Base-by-base conservation (phyloP, 2,329 filamentous ascomycete species). In the Fusarium aywerte region DNA sequence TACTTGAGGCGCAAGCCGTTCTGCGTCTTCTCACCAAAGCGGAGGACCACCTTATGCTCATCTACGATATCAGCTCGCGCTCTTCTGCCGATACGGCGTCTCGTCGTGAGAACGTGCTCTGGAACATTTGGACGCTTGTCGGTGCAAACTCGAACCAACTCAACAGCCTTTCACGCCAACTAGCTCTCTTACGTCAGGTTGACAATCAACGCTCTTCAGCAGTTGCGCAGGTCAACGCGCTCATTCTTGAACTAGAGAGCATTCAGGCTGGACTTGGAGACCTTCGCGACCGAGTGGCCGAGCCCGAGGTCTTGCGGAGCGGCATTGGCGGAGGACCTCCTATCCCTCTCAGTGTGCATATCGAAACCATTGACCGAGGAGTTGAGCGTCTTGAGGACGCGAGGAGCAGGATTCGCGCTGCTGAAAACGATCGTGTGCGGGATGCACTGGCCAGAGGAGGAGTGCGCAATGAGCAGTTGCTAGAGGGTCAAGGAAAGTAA, bases 241-340 rank as follows among this genome's bases (percentile, higher is more conserved):
- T 93, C 1, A 81, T 96, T 16, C 79, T 92, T 39, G 92, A 93
- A 72, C 82, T 96, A 33, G 87, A 92, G 76, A 87, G 87, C 55
- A 95, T 96, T 63, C 86, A 89, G 69, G 85, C 87, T 3, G 88
- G 88, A 42, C 79, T 96, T 13, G 88, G 89, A 67, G 90, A 93
- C 71, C 76, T 96, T 68, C 82, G 90, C 21, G 90, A 93, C 61
- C 81, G 89, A 7, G 90, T 94, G 11, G 88, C 87, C 1, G 84
- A 86, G 56, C 90, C 92, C 0, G 89, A 88, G 66, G 76, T 90
- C 11, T 71, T 89, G 12, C 84, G 83, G 3, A 83, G 81, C 25
- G 79, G 80, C 9, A 71, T 72, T 20, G 76, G 57, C 16, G 56
- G 61, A 1, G 29, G 71, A 5, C 59, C 63, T 2, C 59, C 62